Evolutionary conservation across 176 grass and related monocot species (phyloP), one percentile per base, ranked within the genome.

Genomic region (Zizania latifolia): DNA sequence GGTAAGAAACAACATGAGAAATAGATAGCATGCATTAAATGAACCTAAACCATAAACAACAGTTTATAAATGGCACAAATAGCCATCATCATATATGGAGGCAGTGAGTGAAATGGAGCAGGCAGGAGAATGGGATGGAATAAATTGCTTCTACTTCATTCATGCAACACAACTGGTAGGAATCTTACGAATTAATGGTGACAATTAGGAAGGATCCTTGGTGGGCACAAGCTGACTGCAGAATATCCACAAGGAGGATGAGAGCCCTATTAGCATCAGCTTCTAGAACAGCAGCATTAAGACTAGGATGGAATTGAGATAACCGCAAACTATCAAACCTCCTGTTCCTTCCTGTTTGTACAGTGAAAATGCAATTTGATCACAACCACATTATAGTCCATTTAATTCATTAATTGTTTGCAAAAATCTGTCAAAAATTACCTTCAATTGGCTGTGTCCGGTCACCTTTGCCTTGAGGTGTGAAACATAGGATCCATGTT

Each of bases 181-280:
- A 82, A 79, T 10, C 86, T 87, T 91, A 99, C 96, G 85, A 90
- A 70, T 88, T 99, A 85, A 99, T 92, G 58, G 72, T 69, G 65
- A 82, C 88, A 89, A 99, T 80, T 72, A 86, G 83, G 66, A 99
- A 85, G 31, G 92, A 78, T 32, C 96, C 96, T 82, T 82, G 79
- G 59, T 92, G 23, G 53, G 68, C 46, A 88, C 84, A 74, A 69
- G 87, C 75, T 77, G 87, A 86, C 70, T 82, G 87, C 59, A 99
- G 50, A 71, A 81, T 85, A 95, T 99, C 92, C 61, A 99, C 50
- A 41, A 99, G 89, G 39, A 90, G 60, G 70, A 68, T 50, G 75
- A 95, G 48, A 82, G 74, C 71, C 89, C 71, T 90, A 61, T 81
- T 85, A 68, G 87, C 82, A 68, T 99, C 92, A 74, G 72, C 82